Base-by-base conservation (phyloP, 352 stramenopile species). In the Phytopythium kandeliae region DNA sequence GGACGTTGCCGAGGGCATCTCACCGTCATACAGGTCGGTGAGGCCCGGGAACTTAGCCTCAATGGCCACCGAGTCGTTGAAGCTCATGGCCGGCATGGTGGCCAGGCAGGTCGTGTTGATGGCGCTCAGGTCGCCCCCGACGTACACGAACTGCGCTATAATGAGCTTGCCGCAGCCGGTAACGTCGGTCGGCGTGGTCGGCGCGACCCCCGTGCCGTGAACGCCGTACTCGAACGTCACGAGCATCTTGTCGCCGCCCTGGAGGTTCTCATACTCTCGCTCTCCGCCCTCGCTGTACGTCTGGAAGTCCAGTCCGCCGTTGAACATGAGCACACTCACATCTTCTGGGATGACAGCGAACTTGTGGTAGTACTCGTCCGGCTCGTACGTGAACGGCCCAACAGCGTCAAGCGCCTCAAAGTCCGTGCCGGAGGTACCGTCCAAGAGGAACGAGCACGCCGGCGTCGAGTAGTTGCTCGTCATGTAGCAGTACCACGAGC, bases 171-270 rank as follows among this genome's bases (percentile, higher is more conserved):
- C 67, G 34, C 72, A 78, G 21, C 65, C 2, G 3, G 59, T 60
- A 0, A 51, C 46, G 34, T 77, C 62, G 5, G 72, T 31, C 36
- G 41, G 19, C 30, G 61, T 64, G n/a, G 65, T 73, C 36, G 65
- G 26, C 22, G 48, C 60, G 13, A 71, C 47, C 31, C 63, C 57
- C 19, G 63, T 69, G 9, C 62, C 60, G 43, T 82, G 74, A n/a
- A 48, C 64, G 9, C 65, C 74, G 49, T 70, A 67, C 9, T 79
- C 63, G 38, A 76, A 82, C 36, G 69, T 55, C 16, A 85, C 28
- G 2, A 85, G 44, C 54, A 77, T 62, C 34, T 79, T 79, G 38
- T 56, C 37, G 26, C 50, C 63, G 47, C 51, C 54, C 12, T 41
- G 19, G 10, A 77, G 28, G 30, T 60, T 57, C 19, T 48, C 50